These are phyloP conservation scores for Xylogone sp. DNA, from an alignment of 2,329 filamentous ascomycete genomes.

Conservation along the genomic window DNA sequence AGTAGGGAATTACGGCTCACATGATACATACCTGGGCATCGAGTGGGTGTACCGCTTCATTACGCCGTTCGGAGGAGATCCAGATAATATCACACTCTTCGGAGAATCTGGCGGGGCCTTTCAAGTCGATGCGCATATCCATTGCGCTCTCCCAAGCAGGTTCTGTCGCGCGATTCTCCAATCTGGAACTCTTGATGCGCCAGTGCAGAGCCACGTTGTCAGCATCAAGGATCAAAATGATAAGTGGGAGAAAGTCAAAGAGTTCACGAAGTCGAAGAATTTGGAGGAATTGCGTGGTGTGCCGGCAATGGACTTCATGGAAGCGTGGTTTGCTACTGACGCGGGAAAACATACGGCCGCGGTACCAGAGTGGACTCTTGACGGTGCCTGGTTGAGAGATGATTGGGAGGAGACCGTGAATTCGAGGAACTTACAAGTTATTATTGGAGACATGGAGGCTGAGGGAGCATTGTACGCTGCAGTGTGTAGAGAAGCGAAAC, in stretches of 20 bases:
- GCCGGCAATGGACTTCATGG: background rate
- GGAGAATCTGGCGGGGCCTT: conserved; percentile 51
- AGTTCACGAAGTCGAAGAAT: background rate
- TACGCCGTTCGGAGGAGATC: conserved; percentile 53
- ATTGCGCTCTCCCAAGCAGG: conserved; percentile 2
- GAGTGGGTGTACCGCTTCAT: conserved; percentile 56
- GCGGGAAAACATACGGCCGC: background rate
- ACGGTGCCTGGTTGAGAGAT: conserved; percentile 2
- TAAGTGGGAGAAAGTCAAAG: conserved; percentile 3
- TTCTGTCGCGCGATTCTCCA: conserved; percentile 9
- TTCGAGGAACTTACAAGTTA: conserved; percentile 1
- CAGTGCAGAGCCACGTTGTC: conserved; percentile 2
- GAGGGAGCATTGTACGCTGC: conserved; percentile 3
- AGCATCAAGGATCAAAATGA: background rate
- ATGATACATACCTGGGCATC: conserved; percentile 54
- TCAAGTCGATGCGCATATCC: conserved; percentile 4
- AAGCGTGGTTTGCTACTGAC: conserved; percentile 3
- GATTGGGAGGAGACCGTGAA: conserved; percentile 5
- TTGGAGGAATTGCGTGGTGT: conserved; percentile 4
- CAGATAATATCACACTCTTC: conserved; percentile 52
- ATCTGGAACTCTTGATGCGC: conserved; percentile 5
- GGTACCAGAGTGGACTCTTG: conserved; percentile 2
- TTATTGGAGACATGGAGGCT: conserved; percentile 5
- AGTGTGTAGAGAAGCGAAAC: background rate
- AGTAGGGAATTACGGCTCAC: conserved; percentile 38